phyloP scores from a whole-genome alignment of 306 rosid genomes.

The Casuarina equisetifolia region DNA sequence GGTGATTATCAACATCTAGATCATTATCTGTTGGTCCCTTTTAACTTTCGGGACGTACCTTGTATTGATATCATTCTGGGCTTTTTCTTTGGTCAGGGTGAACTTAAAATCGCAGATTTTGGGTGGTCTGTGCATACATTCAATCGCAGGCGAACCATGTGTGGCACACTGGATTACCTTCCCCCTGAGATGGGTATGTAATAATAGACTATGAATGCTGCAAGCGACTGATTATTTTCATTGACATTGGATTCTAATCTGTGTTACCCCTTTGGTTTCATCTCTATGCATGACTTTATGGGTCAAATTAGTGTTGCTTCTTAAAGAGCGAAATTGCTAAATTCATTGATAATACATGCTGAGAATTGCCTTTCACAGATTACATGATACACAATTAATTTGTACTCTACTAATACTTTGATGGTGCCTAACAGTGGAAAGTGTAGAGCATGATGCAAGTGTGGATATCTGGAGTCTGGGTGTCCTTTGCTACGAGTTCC shows the following conservation, averaged over 20 bases:
- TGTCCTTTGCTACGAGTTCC: conserved; percentile 93
- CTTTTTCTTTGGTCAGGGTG: conserved; percentile 62
- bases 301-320: neutral
- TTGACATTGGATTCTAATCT: neutral
- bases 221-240: neutral
- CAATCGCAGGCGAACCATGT: conserved; percentile 97
- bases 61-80: conserved; percentile 21
- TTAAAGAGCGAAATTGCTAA: neutral
- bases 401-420: neutral
- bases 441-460: conserved; percentile 94
- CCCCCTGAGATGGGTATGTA: conserved; percentile 99
- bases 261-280: neutral
- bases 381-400: neutral
- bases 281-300: neutral
- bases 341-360: neutral
- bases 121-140: conserved; percentile 99
- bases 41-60: conserved; percentile 2
- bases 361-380: neutral
- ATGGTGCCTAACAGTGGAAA: conserved; percentile 73
- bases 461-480: conserved; percentile 99
- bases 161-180: conserved; percentile 96
- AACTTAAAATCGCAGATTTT: conserved; percentile 94
- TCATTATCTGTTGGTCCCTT: conserved; percentile 12
- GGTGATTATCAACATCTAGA: conserved; percentile 46
- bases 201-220: neutral